These are phyloP conservation scores for Avena sativa DNA, from an alignment of 176 grass and related monocot genomes.

Conservation along the genomic window DNA sequence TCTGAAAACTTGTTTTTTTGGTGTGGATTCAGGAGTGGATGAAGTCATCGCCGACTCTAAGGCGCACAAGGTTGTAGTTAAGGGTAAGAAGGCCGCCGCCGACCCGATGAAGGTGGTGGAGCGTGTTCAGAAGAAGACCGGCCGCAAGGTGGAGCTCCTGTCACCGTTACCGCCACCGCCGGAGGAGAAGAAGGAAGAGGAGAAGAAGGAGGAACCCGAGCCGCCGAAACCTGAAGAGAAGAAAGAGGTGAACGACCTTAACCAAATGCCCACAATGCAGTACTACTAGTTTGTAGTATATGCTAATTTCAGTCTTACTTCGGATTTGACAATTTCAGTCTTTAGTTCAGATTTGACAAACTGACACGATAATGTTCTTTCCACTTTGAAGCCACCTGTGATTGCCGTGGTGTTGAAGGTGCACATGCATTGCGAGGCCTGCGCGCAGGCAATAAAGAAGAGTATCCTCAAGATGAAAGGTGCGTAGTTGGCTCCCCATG, in stretches of 20 bases:
- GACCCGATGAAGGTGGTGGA: slow-evolving; percentile 94
- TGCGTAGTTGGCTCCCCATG: slow-evolving; percentile 30
- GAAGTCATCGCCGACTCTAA: slow-evolving; percentile 74
- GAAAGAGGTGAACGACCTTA: slow-evolving; percentile 47
- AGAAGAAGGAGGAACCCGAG: slow-evolving; percentile 57
- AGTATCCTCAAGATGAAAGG: slow-evolving; percentile 94
- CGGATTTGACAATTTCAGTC: neutral
- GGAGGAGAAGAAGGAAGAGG: slow-evolving; percentile 72
- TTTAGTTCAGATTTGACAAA: neutral
- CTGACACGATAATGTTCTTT: slow-evolving; percentile 27
- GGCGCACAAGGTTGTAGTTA: slow-evolving; percentile 82
- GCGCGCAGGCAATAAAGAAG: slow-evolving; percentile 72
- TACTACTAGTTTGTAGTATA: neutral
- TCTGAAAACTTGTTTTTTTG: slow-evolving; percentile 36
- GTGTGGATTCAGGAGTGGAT: slow-evolving; percentile 68
- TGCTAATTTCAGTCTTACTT: neutral
- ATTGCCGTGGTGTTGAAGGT: slow-evolving; percentile 76
- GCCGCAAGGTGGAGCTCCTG: slow-evolving; percentile 85
- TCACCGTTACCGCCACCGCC: slow-evolving; percentile 55
- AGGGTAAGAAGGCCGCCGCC: slow-evolving; percentile 85
- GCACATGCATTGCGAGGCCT: slow-evolving; percentile 91
- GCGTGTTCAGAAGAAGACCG: slow-evolving; percentile 87
- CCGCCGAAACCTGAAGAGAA: slow-evolving; percentile 57
- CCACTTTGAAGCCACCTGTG: slow-evolving; percentile 58
- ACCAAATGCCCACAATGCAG: neutral